Base-by-base conservation (phyloP, 495 filamentous ascomycete species). In the Penicillium pulvis region DNA sequence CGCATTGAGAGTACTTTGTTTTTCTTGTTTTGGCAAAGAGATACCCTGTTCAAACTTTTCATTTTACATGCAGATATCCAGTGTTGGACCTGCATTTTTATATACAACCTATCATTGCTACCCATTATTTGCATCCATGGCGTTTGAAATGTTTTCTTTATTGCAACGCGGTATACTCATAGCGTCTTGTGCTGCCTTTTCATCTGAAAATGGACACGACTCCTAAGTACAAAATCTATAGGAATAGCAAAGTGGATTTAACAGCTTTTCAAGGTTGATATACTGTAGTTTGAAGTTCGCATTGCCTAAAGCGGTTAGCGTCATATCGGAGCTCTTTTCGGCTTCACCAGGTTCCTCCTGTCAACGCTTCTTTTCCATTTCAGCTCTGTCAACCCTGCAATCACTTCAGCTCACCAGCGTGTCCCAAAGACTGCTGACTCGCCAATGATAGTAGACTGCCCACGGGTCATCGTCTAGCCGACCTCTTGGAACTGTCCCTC, bases 41-140 rank as follows among this genome's bases (percentile, higher is more conserved):
- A 62, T 57, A 64, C 58, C 58, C 62, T 59, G 57, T 70, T 63
- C 67, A 70, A 70, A 60, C 58, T 58, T 44, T 49, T 24, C 7
- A 28, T 24, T 64, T 23, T 23, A 2, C 20, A 23, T 68, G 57
- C 55, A 65, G 60, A 58, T 50, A 43, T 43, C 30, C 11, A 62
- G 62, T 59, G 57, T 68, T 58, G 36, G 47, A 61, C 48, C 46
- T 65, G 55, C 67, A 57, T 45, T 64, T 53, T 61, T 10, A 65
- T 36, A 61, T 53, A 50, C 44, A 44, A 28, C 46, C 14, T 49
- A 10, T 31, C 26, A 43, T 33, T 55, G 36, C 8, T 44, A 30
- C 31, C 8, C 8, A 17, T 30, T 46, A 20, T 47, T 58, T 45
- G 61, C 67, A 65, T 70, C 53, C 9, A 56, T 56, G 65, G 67